These are phyloP conservation scores for Paramecium tetraurelia DNA, from an alignment of 73 alveolate genomes.

Conservation along the genomic window DNA sequence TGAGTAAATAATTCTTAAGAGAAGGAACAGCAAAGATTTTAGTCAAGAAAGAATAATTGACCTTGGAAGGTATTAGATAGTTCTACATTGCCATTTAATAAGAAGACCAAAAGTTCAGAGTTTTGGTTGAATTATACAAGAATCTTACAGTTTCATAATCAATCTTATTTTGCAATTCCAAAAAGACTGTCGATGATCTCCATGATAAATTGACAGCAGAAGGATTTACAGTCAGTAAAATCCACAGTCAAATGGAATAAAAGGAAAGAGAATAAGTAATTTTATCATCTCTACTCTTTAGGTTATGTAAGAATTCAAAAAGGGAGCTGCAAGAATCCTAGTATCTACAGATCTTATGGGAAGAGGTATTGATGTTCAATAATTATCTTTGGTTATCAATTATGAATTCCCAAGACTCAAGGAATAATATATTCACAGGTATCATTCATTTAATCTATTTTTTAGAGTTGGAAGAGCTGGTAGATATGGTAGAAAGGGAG, in stretches of 20 bases:
- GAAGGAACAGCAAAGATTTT: slow-evolving; percentile 79
- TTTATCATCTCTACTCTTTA: background rate
- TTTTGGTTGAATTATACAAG: slow-evolving; percentile 85
- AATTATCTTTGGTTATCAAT: slow-evolving; percentile 89
- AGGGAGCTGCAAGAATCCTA: slow-evolving; percentile 91
- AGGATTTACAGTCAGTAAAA: slow-evolving; percentile 83
- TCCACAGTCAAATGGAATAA: slow-evolving; percentile 93
- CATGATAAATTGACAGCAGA: slow-evolving; percentile 77
- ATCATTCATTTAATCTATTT: slow-evolving; percentile 1
- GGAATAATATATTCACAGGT: slow-evolving; percentile 89
- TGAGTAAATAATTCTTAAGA: slow-evolving; percentile 82
- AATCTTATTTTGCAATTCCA: slow-evolving; percentile 76
- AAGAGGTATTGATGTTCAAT: slow-evolving; percentile 96
- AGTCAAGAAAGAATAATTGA: slow-evolving; percentile 85
- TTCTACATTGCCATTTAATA: slow-evolving; percentile 87
- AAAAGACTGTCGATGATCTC: slow-evolving; percentile 75
- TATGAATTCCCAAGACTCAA: slow-evolving; percentile 86
- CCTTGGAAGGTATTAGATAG: slow-evolving; percentile 89
- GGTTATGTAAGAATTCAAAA: slow-evolving; percentile 90
- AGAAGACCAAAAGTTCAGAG: slow-evolving; percentile 88
- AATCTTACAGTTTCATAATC: slow-evolving; percentile 88
- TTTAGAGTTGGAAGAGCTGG: slow-evolving; percentile 71
- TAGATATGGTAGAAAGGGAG: slow-evolving; percentile 71
- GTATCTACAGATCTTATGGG: slow-evolving; percentile 92
- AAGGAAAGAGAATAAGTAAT: slow-evolving; percentile 77